A percentile compares a stretch with the other conserved stretches of the same genome.
Conservation (phyloP, 2,329 filamentous ascomycete species). For the Sporothrix schenckii region DNA sequence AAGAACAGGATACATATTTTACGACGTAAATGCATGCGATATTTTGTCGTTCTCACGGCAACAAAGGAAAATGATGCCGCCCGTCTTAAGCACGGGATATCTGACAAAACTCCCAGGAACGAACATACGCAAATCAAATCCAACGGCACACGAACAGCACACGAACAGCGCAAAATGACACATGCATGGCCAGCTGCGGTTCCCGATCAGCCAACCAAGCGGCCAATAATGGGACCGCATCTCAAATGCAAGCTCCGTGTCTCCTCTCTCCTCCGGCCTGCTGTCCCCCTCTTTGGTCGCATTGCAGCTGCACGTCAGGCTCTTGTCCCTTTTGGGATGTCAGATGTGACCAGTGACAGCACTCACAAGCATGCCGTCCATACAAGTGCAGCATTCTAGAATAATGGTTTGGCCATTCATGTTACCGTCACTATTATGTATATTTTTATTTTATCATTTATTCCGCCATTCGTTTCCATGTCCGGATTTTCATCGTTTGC, state of each 20-base stretch:
- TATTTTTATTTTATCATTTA: background rate
- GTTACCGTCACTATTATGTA: background rate
- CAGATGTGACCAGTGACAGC: constrained; percentile 4
- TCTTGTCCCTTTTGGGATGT: background rate
- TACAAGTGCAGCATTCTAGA: constrained; percentile 10
- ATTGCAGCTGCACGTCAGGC: constrained; percentile 31
- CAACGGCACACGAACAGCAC: background rate
- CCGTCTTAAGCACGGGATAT: constrained; percentile 1
- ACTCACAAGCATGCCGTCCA: constrained; percentile 1
- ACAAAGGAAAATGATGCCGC: background rate
- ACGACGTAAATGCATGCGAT: too few species aligned
- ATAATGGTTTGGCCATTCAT: background rate
- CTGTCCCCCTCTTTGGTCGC: constrained; percentile 22
- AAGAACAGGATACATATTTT: constrained; percentile 60
- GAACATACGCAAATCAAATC: background rate
- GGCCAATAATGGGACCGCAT: constrained; percentile 29
- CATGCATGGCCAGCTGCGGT: constrained; percentile 1
- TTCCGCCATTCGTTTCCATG: background rate
- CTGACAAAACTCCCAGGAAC: constrained; percentile 2
- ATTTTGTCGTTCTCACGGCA: background rate
- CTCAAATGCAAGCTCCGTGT: constrained; percentile 20
- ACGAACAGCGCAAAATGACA: constrained; percentile 18
- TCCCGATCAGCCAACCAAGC: constrained; percentile 1
- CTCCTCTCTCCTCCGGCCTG: background rate
- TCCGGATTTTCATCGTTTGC: background rate